Evolutionary conservation across 1,284 basidiomycete genomes (phyloP), one percentile per base, ranked within the genome.

Genomic region (Leccinum pachyderme): DNA sequence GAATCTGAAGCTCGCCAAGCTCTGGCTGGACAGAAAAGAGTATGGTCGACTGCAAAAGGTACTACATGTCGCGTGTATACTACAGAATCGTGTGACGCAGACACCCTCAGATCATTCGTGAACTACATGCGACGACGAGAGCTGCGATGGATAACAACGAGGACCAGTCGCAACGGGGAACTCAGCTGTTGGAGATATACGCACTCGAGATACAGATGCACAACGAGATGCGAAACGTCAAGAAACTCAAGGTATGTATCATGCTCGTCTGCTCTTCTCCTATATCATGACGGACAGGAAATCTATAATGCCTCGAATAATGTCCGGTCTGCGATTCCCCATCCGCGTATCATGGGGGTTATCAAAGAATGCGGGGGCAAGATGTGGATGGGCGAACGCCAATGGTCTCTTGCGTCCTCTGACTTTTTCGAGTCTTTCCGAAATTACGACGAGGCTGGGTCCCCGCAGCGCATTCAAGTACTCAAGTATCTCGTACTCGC

Each of bases 351-450:
- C 67, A 95, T 98, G 90, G 97, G 96, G 51, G 92, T 98, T 52
- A 99, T 99, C 73, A 93, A 95, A 67, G 97, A 99, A 73, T 98
- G 96, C 63, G 97, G 97, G 12, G 97, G 97, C 7, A 99, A 99
- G 76, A 99, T 99, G 97, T 98, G 97, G 93, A 99, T 99, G 97
- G 93, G 93, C 55, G 97, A 99, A 79, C 91, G 95, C 91, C 90
- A 97, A 75, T 99, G 96, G 95, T 90, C 91, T 57, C 87, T 92
- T 50, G 97, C 97, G 0, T 96, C 94, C 61, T 92, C 94, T 66
- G 96, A 99, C 75, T 97, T 99, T 72, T 99, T 98, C 74, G 95
- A 98, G 65, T 95, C 95, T 1, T 99, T 99, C 81, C 84, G 92
- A 64, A 97, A 95, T 71, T 99, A 99, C 71, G 97, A 99, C 64